phyloP scores from a whole-genome alignment of 2,329 filamentous ascomycete genomes.

The Calonectria crousiana region DNA sequence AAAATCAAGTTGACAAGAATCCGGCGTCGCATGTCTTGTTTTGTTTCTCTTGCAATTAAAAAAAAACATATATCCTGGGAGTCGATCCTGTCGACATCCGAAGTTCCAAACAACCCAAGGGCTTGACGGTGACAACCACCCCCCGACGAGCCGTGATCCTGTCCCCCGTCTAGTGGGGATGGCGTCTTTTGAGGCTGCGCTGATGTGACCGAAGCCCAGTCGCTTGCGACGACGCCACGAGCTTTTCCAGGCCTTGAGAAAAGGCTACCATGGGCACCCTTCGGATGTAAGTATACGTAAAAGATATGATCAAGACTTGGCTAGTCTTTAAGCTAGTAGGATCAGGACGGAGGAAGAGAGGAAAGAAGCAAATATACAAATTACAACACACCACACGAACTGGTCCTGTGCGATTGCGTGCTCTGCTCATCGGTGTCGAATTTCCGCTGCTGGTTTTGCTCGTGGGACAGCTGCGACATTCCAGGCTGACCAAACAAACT shows the following conservation, averaged over 20 bases:
- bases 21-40: neutral
- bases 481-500: neutral
- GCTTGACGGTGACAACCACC: neutral
- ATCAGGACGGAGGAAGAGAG: neutral
- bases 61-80: neutral
- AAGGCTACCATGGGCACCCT: neutral
- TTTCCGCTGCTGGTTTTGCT: constrained; percentile 10
- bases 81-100: constrained; percentile 21
- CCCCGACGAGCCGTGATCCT: constrained; percentile 32
- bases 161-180: constrained; percentile 25
- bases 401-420: constrained; percentile 12
- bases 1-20: neutral
- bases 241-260: neutral
- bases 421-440: neutral
- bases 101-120: neutral
- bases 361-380: neutral
- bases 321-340: neutral
- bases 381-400: neutral
- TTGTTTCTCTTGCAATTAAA: neutral
- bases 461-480: neutral
- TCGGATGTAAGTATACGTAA: neutral
- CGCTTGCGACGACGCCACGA: neutral
- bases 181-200: constrained; percentile 32
- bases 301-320: neutral
- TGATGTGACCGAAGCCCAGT: constrained; percentile 35